Conservation (phyloP, 108 stramenopile genomes). For the Cyclotella sp. region DNA sequence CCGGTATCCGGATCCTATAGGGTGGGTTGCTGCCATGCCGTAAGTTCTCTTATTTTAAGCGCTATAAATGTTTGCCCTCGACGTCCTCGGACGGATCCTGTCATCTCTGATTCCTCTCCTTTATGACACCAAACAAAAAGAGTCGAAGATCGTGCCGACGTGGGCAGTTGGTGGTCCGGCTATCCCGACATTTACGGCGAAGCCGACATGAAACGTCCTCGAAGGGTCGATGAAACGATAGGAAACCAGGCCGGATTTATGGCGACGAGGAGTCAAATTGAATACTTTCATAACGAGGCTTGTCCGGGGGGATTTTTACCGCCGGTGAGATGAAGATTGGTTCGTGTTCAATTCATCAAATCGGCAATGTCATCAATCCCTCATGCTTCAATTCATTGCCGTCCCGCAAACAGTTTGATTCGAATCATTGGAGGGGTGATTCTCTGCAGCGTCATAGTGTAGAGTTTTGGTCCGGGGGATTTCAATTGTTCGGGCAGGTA, state of each 20-base stretch:
- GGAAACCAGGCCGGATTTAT: constrained; percentile 81
- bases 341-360: background rate
- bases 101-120: background rate
- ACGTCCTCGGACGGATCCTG: background rate
- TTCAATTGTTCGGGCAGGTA: constrained; percentile 62
- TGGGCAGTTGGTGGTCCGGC: constrained; percentile 72
- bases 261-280: constrained; percentile 56
- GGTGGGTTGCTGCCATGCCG: constrained; percentile 51
- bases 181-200: constrained; percentile 25
- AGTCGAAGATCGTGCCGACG: constrained; percentile 31
- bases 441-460: constrained; percentile 67
- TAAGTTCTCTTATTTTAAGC: constrained; percentile 1
- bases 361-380: background rate
- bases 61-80: background rate
- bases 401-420: constrained; percentile 33
- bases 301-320: constrained; percentile 71
- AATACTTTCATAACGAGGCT: constrained; percentile 59
- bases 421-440: constrained; percentile 52
- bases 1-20: constrained; percentile 36
- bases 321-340: constrained; percentile 26
- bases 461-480: constrained; percentile 82
- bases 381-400: background rate
- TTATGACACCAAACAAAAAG: background rate
- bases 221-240: constrained; percentile 41
- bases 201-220: constrained; percentile 40